A percentile compares a stretch with the other conserved stretches of the same genome.
phyloP scores from a whole-genome alignment of 352 stramenopile species.

The Pythium coloratum region DNA sequence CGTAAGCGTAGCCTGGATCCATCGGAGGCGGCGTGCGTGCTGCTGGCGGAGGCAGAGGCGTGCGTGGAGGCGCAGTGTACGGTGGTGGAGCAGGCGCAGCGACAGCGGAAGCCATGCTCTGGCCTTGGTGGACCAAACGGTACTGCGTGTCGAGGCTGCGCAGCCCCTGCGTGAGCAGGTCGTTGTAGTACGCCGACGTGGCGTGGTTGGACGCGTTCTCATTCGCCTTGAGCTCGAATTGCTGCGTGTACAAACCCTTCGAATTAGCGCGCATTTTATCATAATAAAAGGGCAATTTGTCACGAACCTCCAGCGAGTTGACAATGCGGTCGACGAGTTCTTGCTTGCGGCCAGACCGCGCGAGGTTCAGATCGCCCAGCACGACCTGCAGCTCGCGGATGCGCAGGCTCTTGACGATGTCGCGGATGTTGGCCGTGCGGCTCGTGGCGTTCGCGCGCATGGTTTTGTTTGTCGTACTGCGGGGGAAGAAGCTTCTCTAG shows the following conservation, averaged over 20 bases:
- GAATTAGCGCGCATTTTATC: not conserved
- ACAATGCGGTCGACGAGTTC: slow-evolving; percentile 81
- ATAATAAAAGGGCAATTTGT: not conserved
- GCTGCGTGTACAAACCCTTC: slow-evolving; percentile 21
- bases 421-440: slow-evolving; percentile 35
- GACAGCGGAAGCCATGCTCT: not conserved
- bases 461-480: not conserved
- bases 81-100: not conserved
- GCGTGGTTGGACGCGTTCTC: slow-evolving; percentile 45
- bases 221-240: slow-evolving; percentile 48
- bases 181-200: slow-evolving; percentile 57
- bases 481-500: not conserved
- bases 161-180: slow-evolving; percentile 46
- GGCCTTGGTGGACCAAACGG: not conserved
- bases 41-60: not conserved
- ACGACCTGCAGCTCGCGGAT: slow-evolving; percentile 78
- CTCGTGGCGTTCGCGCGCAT: not conserved
- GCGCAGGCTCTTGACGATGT: slow-evolving; percentile 54
- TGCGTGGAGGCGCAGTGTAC: slow-evolving; percentile 5
- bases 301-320: slow-evolving; percentile 51
- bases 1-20: slow-evolving; percentile 3
- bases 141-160: slow-evolving; percentile 53
- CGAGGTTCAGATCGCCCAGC: slow-evolving; percentile 64
- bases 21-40: not conserved
- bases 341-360: slow-evolving; percentile 70